Percentiles rank a stretch among this genome's conserved stretches.
Conservation (phyloP, 1,139 yeast species). For the Ogataea hybrid region DNA sequence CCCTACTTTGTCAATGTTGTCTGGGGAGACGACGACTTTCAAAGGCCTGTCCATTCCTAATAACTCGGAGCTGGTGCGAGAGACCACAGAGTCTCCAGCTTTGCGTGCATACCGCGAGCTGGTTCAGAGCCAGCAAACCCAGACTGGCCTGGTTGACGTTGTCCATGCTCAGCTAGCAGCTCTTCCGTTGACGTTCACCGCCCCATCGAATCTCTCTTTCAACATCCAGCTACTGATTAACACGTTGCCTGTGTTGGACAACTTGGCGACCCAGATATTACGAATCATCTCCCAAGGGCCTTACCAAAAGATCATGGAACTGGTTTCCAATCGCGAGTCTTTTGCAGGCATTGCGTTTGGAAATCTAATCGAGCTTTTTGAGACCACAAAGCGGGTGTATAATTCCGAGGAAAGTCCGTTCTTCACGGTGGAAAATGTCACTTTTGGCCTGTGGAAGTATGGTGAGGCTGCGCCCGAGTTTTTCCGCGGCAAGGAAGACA, state of each 20-base stretch:
- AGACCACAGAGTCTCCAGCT: slow-evolving; percentile 21
- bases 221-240: slow-evolving; percentile 61
- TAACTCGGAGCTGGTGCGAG: slow-evolving; percentile 41
- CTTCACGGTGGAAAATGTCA: slow-evolving; percentile 53
- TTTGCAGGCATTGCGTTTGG: slow-evolving; percentile 71
- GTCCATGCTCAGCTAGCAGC: slow-evolving; percentile 57
- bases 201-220: slow-evolving; percentile 56
- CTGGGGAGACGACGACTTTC: slow-evolving; percentile 22
- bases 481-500: slow-evolving; percentile 59
- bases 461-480: slow-evolving; percentile 58
- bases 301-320: slow-evolving; percentile 68
- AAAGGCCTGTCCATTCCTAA: slow-evolving; percentile 36
- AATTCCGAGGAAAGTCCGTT: slow-evolving; percentile 63
- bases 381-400: slow-evolving; percentile 64
- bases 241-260: slow-evolving; percentile 71
- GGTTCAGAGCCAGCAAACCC: slow-evolving; percentile 18
- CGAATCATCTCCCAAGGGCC: slow-evolving; percentile 67
- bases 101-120: slow-evolving; percentile 28
- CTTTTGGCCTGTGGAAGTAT: slow-evolving; percentile 59
- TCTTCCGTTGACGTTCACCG: slow-evolving; percentile 53
- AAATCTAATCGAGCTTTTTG: slow-evolving; percentile 70
- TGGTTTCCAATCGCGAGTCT: slow-evolving; percentile 71
- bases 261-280: slow-evolving; percentile 69
- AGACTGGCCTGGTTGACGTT: slow-evolving; percentile 27
- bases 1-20: slow-evolving; percentile 5